Base-by-base conservation (phyloP, 139 green algal genomes). In the Tetradesmus obliquus region DNA sequence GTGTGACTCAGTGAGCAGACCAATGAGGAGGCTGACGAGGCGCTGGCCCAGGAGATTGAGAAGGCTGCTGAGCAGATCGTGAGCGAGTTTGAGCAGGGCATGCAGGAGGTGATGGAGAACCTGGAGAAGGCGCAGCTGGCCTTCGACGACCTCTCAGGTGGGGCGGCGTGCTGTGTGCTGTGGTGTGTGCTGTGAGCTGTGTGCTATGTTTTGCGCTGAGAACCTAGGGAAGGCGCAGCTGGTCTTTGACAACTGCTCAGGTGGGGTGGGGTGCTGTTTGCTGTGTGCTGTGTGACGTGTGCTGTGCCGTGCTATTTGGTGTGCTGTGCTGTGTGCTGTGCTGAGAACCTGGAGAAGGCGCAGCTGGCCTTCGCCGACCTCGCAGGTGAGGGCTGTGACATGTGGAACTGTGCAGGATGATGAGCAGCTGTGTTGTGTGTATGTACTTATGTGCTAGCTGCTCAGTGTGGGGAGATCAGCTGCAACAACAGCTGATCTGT, bases 51-150 rank as follows among this genome's bases (percentile, higher is more conserved):
- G 62, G 91, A 92, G 86, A n/a, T 96, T 79, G 94, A 95, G 79
- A 90, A 93, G 72, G 87, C 95, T 53, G 94, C 97, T 12, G 94
- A 97, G 60, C 93, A 97, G 20, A 95, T 99, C 55, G 92, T 98
- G n/a, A 79, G 96, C 51, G 91, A 97, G 32, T 98, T 98, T 88
- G 93, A 98, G 92, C 91, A 97, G 86, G 82, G 98, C 87, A 98
- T 98, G 97, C 90, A 57, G 22, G 62, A 92, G 87, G 93, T 97
- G n/a, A 95, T 98, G 94, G 95, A 98, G 76, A 97, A 97, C 91
- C 84, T 99, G 82, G 94, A 98, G 53, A 89, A 82, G 22, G 95
- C 93, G 0, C 93, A 96, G 91, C 55, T 91, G 62, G 94, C 94
- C 2, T 97, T 98, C 92, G 96, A 97, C 32, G 94, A 97, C 95